These are phyloP conservation scores for Thermomyces lanuginosus DNA, from an alignment of 2,329 filamentous ascomycete species.

Conservation along the genomic window DNA sequence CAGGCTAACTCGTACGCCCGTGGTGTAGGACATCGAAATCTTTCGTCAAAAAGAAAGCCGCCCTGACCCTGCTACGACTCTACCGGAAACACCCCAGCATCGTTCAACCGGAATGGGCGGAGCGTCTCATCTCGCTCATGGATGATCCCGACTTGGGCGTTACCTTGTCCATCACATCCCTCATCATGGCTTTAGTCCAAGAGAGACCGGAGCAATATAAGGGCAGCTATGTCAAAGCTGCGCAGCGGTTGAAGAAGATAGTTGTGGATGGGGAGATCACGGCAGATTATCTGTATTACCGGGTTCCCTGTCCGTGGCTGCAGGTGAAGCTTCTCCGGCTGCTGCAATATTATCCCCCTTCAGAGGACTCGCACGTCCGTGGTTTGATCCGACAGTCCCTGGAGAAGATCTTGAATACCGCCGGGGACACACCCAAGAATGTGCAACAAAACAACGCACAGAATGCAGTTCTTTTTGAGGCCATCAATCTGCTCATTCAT, in stretches of 20 bases:
- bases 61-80: conserved; percentile 74
- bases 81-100: conserved; percentile 92
- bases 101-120: conserved; percentile 90
- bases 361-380: conserved; percentile 88
- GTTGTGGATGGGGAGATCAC: conserved; percentile 80
- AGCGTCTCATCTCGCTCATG: conserved; percentile 97
- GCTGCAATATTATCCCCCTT: conserved; percentile 90
- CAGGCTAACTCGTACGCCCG: conserved; percentile 4
- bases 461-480: conserved; percentile 94
- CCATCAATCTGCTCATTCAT: conserved; percentile 96
- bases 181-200: conserved; percentile 87
- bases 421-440: conserved; percentile 90
- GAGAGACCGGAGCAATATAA: conserved; percentile 90
- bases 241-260: conserved; percentile 73
- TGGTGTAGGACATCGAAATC: conserved; percentile 61
- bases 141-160: conserved; percentile 91
- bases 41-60: conserved; percentile 98
- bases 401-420: conserved; percentile 76
- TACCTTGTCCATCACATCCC: conserved; percentile 81
- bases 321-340: conserved; percentile 86
- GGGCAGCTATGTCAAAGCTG: conserved; percentile 85
- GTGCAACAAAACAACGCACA: conserved; percentile 99
- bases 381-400: conserved; percentile 83
- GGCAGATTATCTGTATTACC: conserved; percentile 92
- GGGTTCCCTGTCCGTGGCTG: conserved; percentile 97